These are phyloP conservation scores for Funneliformis mosseae DNA, from an alignment of 192 early-diverging fungal genomes.

Conservation along the genomic window DNA sequence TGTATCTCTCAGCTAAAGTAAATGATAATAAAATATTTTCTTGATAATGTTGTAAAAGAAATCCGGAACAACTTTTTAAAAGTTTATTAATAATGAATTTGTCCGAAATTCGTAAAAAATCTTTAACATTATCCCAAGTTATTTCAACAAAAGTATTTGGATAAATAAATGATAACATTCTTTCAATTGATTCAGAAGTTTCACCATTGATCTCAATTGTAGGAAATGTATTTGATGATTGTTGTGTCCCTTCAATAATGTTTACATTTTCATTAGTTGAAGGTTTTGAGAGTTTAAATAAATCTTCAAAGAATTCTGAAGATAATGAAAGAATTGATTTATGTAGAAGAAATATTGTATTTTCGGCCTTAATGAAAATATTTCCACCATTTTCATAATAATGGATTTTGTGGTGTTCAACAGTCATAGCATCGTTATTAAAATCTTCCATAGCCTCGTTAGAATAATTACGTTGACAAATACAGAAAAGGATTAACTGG, in stretches of 20 bases:
- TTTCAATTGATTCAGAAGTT: neutral
- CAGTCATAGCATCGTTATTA: no score
- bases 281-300: neutral
- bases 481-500: no score
- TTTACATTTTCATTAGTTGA: neutral
- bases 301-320: neutral
- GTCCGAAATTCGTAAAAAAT: neutral
- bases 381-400: neutral
- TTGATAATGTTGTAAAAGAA: no score
- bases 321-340: neutral
- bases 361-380: neutral
- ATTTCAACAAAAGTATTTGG: neutral
- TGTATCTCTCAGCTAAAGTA: no score
- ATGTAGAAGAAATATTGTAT: neutral
- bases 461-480: no score
- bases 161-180: neutral
- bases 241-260: neutral
- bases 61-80: neutral
- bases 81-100: neutral
- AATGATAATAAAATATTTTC: no score
- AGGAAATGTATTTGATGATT: neutral
- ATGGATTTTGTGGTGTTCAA: no score
- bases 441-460: no score
- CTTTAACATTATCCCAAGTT: neutral
- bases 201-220: neutral